Percentiles rank a stretch among this genome's conserved stretches.
phyloP scores from a whole-genome alignment of 2,329 filamentous ascomycete genomes.

The Trichoderma asperellum region DNA sequence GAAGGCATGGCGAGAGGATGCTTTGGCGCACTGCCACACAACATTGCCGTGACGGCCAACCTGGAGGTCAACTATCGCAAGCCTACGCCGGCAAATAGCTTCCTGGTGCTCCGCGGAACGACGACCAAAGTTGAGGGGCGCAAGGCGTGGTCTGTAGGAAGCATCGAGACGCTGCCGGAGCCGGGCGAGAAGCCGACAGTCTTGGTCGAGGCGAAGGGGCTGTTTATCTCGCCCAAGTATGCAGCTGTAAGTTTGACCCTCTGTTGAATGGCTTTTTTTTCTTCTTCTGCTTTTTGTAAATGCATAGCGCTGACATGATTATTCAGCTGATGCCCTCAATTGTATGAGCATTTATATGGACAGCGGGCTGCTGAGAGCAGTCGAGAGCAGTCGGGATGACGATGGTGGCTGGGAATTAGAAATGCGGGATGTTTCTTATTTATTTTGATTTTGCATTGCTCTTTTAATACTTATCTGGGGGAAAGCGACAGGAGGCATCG shows the following conservation, averaged over 20 bases:
- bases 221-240: conserved; percentile 88
- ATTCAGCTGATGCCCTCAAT: conserved; percentile 33
- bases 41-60: conserved; percentile 83
- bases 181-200: conserved; percentile 64
- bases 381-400: neutral
- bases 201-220: conserved; percentile 78
- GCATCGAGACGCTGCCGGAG: conserved; percentile 75
- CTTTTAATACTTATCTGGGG: neutral
- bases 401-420: neutral
- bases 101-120: conserved; percentile 75
- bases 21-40: conserved; percentile 84
- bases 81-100: conserved; percentile 75
- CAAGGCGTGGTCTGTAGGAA: conserved; percentile 91
- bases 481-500: conserved; percentile 6
- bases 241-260: conserved; percentile 63
- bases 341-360: neutral
- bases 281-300: neutral
- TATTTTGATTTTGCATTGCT: neutral
- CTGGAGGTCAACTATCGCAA: conserved; percentile 81
- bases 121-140: conserved; percentile 87
- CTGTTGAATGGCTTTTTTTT: neutral
- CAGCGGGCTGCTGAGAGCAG: neutral
- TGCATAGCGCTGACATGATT: conserved; percentile 1
- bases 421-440: neutral
- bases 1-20: conserved; percentile 87